Percentiles rank a stretch among this genome's conserved stretches.
Evolutionary conservation across 2,329 filamentous ascomycete genomes (phyloP).

Genomic region (Pyricularia grisea): DNA sequence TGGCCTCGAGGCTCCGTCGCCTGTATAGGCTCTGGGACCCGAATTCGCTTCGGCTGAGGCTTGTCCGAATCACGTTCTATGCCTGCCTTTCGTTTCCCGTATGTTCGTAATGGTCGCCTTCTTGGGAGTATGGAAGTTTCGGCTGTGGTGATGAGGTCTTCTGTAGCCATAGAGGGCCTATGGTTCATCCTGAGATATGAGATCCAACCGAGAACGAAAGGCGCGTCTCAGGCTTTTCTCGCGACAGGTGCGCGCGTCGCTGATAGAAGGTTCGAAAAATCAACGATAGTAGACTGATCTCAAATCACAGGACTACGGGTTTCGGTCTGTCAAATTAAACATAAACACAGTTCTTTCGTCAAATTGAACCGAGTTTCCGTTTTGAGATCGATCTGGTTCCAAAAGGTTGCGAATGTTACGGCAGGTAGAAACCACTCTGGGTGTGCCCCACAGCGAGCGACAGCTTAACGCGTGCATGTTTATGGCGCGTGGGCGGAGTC

Average conservation of each 20-base stretch:
- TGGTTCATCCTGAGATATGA: background rate
- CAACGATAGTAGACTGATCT: background rate
- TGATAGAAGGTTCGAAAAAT: background rate
- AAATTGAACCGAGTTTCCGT: background rate
- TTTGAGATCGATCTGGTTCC: background rate
- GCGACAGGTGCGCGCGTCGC: background rate
- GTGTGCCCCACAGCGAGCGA: background rate
- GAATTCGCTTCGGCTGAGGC: background rate
- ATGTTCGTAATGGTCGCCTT: conserved; percentile 1
- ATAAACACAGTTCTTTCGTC: background rate
- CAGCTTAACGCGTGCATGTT: background rate
- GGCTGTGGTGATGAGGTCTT: background rate
- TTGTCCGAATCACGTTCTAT: background rate
- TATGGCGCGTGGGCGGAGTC: background rate
- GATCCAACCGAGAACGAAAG: background rate
- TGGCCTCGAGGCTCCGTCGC: no score
- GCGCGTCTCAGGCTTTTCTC: background rate
- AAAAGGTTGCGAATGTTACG: background rate
- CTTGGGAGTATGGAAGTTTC: background rate
- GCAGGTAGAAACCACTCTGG: background rate
- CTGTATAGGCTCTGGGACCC: background rate
- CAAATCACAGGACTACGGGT: background rate
- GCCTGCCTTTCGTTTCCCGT: background rate
- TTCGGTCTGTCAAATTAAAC: background rate
- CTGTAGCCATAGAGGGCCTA: background rate